phyloP scores from a whole-genome alignment of 805 yeast genomes.

The Wickerhamiella alocasiicola region DNA sequence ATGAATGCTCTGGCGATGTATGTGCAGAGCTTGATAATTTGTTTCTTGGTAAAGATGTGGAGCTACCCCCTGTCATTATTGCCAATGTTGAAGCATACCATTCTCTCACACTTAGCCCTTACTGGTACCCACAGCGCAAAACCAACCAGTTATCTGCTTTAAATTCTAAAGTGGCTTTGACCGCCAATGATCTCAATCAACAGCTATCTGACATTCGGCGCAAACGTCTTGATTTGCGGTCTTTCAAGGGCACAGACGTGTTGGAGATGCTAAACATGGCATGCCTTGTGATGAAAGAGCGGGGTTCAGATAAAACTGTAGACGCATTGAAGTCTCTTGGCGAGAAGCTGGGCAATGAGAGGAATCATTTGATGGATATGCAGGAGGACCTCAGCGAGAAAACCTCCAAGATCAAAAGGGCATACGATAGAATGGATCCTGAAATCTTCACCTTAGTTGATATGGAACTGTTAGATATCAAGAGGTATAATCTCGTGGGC shows the following conservation, averaged over 20 bases:
- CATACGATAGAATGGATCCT: slow-evolving; percentile 1
- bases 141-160: not conserved
- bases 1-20: not conserved
- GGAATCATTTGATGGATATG: slow-evolving; percentile 6
- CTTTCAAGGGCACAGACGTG: slow-evolving; percentile 8
- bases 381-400: not conserved
- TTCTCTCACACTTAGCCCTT: not conserved
- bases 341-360: not conserved
- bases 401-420: not conserved
- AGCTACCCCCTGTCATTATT: not conserved
- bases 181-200: not conserved
- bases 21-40: not conserved
- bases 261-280: slow-evolving; percentile 4
- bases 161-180: not conserved
- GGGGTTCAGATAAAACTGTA: not conserved
- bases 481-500: slow-evolving; percentile 1
- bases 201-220: not conserved
- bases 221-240: slow-evolving; percentile 2
- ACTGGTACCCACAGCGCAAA: slow-evolving; percentile 11
- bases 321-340: not conserved
- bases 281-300: not conserved
- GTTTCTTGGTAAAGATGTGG: not conserved
- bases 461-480: not conserved
- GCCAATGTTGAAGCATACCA: not conserved
- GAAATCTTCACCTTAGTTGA: not conserved